Percentiles rank a stretch among this genome's conserved stretches.
Conservation (phyloP, 2,329 filamentous ascomycete genomes). For the Mycosphaerella sp. region DNA sequence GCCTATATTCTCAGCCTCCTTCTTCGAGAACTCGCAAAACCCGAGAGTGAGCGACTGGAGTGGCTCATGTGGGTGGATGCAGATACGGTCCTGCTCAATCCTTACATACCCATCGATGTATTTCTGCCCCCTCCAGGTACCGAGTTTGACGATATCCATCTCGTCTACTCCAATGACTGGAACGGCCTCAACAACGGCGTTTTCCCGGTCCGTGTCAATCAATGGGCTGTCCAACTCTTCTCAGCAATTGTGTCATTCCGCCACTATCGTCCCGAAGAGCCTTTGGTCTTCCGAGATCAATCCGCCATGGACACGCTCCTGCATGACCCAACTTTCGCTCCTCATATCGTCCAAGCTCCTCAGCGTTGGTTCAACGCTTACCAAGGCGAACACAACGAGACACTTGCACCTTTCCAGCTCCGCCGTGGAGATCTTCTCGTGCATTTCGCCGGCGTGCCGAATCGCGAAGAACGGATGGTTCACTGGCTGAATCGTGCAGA, state of each 20-base stretch:
- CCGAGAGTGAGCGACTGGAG: conserved; percentile 36
- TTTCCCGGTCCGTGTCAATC: conserved; percentile 39
- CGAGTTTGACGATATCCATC: conserved; percentile 35
- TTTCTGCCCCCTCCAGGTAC: conserved; percentile 36
- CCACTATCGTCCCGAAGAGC: conserved; percentile 35
- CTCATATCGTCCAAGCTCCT: conserved; percentile 35
- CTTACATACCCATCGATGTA: conserved; percentile 37
- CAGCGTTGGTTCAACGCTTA: conserved; percentile 45
- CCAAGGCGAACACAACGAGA: conserved; percentile 37
- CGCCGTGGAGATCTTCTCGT: conserved; percentile 40
- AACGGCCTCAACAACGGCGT: conserved; percentile 43
- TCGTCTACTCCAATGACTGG: conserved; percentile 37
- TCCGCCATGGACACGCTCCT: conserved; percentile 39
- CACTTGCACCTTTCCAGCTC: conserved; percentile 34
- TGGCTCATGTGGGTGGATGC: conserved; percentile 43
- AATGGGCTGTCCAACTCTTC: conserved; percentile 39
- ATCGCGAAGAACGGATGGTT: conserved; percentile 34
- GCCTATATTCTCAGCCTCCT: conserved; percentile 41
- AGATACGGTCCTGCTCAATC: conserved; percentile 43
- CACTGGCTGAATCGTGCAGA: conserved; percentile 38
- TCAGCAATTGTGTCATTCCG: conserved; percentile 37
- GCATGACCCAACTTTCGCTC: conserved; percentile 31
- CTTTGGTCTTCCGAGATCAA: conserved; percentile 38
- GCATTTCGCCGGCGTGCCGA: conserved; percentile 38
- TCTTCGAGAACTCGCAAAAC: conserved; percentile 37